Evolutionary conservation across 371 early-diverging fungal genomes (phyloP).

Genomic region (Mucor piriformis): DNA sequence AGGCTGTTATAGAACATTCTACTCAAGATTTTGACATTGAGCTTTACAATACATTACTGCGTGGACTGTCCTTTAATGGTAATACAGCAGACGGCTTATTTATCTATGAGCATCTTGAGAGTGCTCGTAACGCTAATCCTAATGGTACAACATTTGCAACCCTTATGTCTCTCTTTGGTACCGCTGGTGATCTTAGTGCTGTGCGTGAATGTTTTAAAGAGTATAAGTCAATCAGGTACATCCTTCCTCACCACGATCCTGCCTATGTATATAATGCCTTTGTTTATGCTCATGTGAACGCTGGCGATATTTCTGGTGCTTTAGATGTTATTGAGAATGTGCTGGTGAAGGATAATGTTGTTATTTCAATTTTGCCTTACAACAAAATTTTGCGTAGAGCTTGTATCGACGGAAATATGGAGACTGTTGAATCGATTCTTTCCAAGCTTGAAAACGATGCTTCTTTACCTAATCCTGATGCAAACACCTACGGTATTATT

Average conservation of each 20-base stretch:
- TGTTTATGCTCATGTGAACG: constrained; percentile 47
- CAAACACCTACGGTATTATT: constrained; percentile 41
- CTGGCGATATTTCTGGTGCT: constrained; percentile 44
- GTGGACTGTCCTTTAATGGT: constrained; percentile 39
- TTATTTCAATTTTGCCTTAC: constrained; percentile 40
- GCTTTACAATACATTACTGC: constrained; percentile 48
- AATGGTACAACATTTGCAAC: constrained; percentile 47
- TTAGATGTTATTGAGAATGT: constrained; percentile 42
- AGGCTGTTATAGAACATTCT: constrained; percentile 38
- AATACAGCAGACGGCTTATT: constrained; percentile 48
- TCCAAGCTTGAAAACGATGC: constrained; percentile 25
- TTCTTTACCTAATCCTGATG: constrained; percentile 40
- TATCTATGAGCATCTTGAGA: constrained; percentile 55
- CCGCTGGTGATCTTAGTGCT: constrained; percentile 46
- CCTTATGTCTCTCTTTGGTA: constrained; percentile 50
- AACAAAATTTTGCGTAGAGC: constrained; percentile 42
- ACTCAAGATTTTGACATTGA: constrained; percentile 48
- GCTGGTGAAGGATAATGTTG: constrained; percentile 38
- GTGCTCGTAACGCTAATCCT: constrained; percentile 33
- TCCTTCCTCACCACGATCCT: constrained; percentile 37
- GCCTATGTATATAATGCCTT: constrained; percentile 47
- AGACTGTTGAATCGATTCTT: constrained; percentile 29
- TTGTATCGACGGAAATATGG: constrained; percentile 34
- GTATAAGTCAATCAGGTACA: constrained; percentile 30
- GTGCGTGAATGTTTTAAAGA: constrained; percentile 53